Conservation (phyloP, 768 basidiomycete species). For the Hemileccinum rubropunctum region DNA sequence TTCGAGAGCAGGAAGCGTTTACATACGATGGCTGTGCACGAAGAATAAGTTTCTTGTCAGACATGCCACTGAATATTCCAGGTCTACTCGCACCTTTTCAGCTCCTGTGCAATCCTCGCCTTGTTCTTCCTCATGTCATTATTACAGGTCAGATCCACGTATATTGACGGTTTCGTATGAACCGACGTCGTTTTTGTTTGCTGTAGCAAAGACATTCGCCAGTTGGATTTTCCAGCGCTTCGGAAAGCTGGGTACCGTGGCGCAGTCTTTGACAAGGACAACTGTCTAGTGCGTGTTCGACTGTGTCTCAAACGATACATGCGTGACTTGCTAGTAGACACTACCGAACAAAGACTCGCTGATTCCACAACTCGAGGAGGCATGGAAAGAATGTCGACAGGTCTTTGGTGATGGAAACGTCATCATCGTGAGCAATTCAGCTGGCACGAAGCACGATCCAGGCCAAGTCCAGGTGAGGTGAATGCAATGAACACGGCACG, state of each 20-base stretch:
- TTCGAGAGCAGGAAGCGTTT: no score
- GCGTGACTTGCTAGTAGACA: conserved; percentile 50
- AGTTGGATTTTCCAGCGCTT: conserved; percentile 74
- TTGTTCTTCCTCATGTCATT: conserved; percentile 61
- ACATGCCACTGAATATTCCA: conserved; percentile 70
- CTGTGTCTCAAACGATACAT: no score
- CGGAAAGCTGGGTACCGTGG: conserved; percentile 77
- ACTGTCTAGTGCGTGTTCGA: conserved; percentile 71
- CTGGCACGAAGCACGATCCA: conserved; percentile 75
- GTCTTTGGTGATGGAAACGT: conserved; percentile 79
- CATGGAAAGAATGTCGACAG: conserved; percentile 71
- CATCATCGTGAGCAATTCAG: conserved; percentile 92
- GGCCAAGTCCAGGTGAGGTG: conserved; percentile 74
- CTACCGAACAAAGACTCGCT: conserved; percentile 72
- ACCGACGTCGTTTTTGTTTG: conserved; percentile 11
- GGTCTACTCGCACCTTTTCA: conserved; percentile 70
- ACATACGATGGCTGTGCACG: conserved; percentile 2
- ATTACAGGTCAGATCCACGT: conserved; percentile 55
- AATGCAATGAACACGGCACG: neutral
- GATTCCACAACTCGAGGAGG: conserved; percentile 68
- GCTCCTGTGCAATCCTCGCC: conserved; percentile 61
- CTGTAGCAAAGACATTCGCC: conserved; percentile 75
- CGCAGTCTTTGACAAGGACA: conserved; percentile 97
- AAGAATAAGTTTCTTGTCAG: no score
- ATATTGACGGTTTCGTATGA: neutral